phyloP scores from a whole-genome alignment of 495 filamentous ascomycete genomes.

The Xylaria cubensis region DNA sequence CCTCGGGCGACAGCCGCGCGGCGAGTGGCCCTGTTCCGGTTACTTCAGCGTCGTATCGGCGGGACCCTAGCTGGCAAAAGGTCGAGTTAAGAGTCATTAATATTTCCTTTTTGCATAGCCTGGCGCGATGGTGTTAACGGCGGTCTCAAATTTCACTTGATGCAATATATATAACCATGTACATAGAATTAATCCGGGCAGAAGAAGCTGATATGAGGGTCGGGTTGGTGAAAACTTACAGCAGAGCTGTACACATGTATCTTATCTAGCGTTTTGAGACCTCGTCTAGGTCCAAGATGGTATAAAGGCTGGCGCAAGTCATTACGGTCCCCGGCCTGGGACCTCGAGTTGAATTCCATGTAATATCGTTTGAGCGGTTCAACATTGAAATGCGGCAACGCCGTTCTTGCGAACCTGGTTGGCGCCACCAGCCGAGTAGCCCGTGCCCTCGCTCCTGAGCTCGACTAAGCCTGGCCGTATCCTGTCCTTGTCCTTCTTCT shows the following conservation, averaged over 20 bases:
- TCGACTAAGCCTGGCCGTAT: constrained; percentile 81
- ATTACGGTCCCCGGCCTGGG: not conserved
- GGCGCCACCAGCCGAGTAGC: constrained; percentile 85
- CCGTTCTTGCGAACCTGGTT: constrained; percentile 81
- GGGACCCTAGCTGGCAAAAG: constrained; percentile 1
- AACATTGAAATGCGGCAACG: constrained; percentile 83
- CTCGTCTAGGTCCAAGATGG: not conserved
- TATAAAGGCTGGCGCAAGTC: not conserved
- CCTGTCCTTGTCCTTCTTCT: constrained; percentile 62
- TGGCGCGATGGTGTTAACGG: constrained; percentile 5
- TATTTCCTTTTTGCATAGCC: not conserved
- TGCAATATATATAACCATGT: constrained; percentile 7
- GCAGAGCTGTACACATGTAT: constrained; percentile 12
- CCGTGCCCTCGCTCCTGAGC: constrained; percentile 87
- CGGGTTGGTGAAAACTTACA: constrained; percentile 15
- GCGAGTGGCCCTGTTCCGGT: constrained; percentile 7
- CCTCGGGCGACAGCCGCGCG: not conserved
- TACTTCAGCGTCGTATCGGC: constrained; percentile 27
- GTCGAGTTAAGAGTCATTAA: not conserved
- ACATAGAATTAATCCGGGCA: not conserved
- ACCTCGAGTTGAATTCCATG: constrained; percentile 25
- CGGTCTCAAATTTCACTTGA: not conserved
- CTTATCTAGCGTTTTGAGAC: not conserved
- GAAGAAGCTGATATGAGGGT: not conserved
- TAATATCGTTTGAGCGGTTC: constrained; percentile 14